A percentile compares a stretch with the other conserved stretches of the same genome.
These are phyloP conservation scores for Linnemannia exigua DNA, from an alignment of 192 early-diverging fungal species.

Conservation along the genomic window DNA sequence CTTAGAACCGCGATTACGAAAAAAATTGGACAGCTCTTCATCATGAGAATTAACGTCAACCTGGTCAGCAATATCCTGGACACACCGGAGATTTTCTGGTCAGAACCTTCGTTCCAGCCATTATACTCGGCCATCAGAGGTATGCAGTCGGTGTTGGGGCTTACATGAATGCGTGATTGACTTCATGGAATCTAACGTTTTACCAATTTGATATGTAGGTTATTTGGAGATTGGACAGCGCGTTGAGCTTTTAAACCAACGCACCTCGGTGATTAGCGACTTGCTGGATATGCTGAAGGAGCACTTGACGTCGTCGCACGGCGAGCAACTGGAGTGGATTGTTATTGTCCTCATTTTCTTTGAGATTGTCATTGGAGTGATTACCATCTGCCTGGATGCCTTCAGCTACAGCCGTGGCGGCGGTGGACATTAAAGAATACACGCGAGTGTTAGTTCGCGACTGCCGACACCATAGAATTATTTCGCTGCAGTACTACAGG, in stretches of 20 bases:
- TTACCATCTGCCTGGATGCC: constrained; percentile 81
- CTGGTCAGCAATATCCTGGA: constrained; percentile 91
- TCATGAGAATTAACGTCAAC: constrained; percentile 92
- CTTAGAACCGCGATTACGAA: constrained; percentile 89
- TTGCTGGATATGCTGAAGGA: constrained; percentile 96
- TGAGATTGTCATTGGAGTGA: constrained; percentile 82
- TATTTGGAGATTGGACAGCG: constrained; percentile 89
- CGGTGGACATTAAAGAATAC: constrained; percentile 1
- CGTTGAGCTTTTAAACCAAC: constrained; percentile 93
- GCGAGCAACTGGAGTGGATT: constrained; percentile 95
- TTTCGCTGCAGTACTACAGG: too few relatives aligned
- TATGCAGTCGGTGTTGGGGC: constrained; percentile 11
- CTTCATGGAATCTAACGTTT: neutral
- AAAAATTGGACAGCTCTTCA: constrained; percentile 96
- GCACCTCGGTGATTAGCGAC: constrained; percentile 92
- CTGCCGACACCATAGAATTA: too few relatives aligned
- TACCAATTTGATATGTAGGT: constrained; percentile 47
- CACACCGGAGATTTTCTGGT: constrained; percentile 96
- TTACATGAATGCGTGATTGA: neutral
- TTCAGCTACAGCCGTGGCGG: constrained; percentile 62
- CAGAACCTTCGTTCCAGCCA: constrained; percentile 84
- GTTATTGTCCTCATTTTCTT: constrained; percentile 94
- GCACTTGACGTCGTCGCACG: constrained; percentile 91
- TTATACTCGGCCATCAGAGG: constrained; percentile 84
- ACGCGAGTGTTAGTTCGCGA: neutral